Evolutionary conservation across 257 asterid genomes (phyloP).

Genomic region (Hygrophila difformis): DNA sequence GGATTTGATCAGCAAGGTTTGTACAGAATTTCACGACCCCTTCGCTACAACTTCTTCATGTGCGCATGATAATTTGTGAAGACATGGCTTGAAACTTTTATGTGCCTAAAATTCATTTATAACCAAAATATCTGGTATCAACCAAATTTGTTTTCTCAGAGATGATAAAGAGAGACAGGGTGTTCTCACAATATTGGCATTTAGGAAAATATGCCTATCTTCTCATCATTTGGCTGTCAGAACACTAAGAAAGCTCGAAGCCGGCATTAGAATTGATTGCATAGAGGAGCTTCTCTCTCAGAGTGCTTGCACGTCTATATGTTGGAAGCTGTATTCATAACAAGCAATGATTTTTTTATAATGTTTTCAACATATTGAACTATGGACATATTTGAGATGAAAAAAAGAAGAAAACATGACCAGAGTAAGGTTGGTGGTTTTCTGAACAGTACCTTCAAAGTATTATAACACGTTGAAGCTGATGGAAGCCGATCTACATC

Average conservation of each 20-base stretch:
- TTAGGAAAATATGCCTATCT: conserved; percentile 3
- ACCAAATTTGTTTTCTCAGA: too few relatives aligned
- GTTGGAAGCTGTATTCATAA: conserved; percentile 78
- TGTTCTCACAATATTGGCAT: not conserved
- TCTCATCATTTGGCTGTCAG: conserved; percentile 16
- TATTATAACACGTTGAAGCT: conserved; percentile 95
- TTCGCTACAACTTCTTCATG: too few relatives aligned
- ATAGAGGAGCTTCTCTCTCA: conserved; percentile 81
- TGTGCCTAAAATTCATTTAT: too few relatives aligned
- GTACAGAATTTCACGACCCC: too few relatives aligned
- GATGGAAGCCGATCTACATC: conserved; percentile 99
- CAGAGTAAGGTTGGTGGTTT: conserved; percentile 7
- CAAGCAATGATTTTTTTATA: too few relatives aligned
- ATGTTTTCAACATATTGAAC: too few relatives aligned
- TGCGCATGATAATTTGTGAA: too few relatives aligned
- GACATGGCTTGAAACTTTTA: too few relatives aligned
- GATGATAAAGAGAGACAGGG: not conserved
- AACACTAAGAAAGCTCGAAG: conserved; percentile 73
- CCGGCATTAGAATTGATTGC: conserved; percentile 97
- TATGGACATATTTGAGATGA: conserved; percentile 13
- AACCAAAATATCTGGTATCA: too few relatives aligned
- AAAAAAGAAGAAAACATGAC: conserved; percentile 9
- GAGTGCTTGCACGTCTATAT: conserved; percentile 71
- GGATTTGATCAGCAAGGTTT: too few relatives aligned
- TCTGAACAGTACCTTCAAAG: conserved; percentile 59